A percentile compares a stretch with the other conserved stretches of the same genome.
Evolutionary conservation across 371 early-diverging fungal genomes (phyloP).

Genomic region (Circinella umbellata): DNA sequence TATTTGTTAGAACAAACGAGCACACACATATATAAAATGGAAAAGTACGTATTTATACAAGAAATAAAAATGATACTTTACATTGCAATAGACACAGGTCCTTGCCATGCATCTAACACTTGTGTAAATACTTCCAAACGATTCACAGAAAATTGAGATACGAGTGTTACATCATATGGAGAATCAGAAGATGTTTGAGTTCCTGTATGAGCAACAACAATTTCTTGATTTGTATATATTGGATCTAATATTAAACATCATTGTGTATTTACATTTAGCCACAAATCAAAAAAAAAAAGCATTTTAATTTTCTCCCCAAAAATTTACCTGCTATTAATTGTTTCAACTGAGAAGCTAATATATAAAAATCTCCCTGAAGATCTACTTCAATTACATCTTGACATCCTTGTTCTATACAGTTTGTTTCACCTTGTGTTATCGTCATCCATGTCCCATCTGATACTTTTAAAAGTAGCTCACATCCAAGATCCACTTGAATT

Average conservation of each 20-base stretch:
- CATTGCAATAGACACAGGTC: constrained; percentile 64
- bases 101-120: constrained; percentile 55
- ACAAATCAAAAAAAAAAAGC: too few species aligned
- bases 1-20: not conserved
- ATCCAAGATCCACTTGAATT: constrained; percentile 37
- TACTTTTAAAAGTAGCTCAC: constrained; percentile 29
- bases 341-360: constrained; percentile 37
- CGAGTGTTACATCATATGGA: constrained; percentile 47
- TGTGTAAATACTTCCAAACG: constrained; percentile 57
- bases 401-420: constrained; percentile 28
- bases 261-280: too few species aligned
- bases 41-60: too few species aligned
- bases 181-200: not conserved
- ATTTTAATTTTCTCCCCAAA: not conserved
- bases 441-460: constrained; percentile 32
- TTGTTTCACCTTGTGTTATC: constrained; percentile 30
- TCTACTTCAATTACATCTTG: constrained; percentile 38
- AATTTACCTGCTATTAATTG: constrained; percentile 30
- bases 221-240: constrained; percentile 14
- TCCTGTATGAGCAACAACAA: constrained; percentile 9
- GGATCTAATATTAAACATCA: constrained; percentile 9
- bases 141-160: constrained; percentile 67
- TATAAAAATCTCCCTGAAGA: constrained; percentile 35
- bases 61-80: constrained; percentile 26
- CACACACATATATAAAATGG: not conserved